phyloP scores from a whole-genome alignment of 2,329 filamentous ascomycete genomes.

The Whalleya microplaca region DNA sequence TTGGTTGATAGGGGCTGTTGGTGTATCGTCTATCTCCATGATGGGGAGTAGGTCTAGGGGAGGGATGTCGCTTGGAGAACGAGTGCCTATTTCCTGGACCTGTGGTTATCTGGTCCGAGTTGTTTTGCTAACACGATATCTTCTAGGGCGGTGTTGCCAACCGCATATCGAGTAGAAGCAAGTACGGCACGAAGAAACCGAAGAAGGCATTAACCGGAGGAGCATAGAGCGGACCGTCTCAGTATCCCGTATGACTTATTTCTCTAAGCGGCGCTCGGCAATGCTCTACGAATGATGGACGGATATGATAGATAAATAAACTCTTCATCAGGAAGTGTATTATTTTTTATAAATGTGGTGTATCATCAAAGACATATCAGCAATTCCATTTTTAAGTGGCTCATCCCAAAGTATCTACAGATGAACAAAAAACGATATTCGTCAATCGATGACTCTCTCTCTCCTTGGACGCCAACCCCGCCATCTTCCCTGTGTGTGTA shows the following conservation, averaged over 20 bases:
- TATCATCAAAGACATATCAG: slow-evolving; percentile 14
- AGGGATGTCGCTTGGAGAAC: background rate
- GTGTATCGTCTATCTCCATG: too few species aligned
- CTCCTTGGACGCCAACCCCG: slow-evolving; percentile 32
- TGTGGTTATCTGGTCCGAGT: background rate
- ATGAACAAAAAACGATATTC: slow-evolving; percentile 29
- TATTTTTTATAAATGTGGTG: slow-evolving; percentile 21
- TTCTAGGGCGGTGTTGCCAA: slow-evolving; percentile 85
- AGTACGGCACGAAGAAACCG: slow-evolving; percentile 98
- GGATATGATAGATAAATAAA: too few species aligned
- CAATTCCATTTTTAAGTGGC: slow-evolving; percentile 22
- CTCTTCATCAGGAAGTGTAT: slow-evolving; percentile 19
- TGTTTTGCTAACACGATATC: slow-evolving; percentile 16
- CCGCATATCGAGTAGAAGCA: slow-evolving; percentile 83
- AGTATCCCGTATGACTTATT: background rate
- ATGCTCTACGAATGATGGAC: too few species aligned
- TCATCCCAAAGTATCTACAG: slow-evolving; percentile 24
- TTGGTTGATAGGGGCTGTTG: background rate
- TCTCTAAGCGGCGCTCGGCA: too few species aligned
- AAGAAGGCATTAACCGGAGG: slow-evolving; percentile 73
- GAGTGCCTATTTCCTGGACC: background rate
- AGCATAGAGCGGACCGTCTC: slow-evolving; percentile 20
- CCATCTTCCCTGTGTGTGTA: slow-evolving; percentile 22
- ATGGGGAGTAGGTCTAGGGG: too few species aligned
- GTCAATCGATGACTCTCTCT: slow-evolving; percentile 30